Evolutionary conservation across 139 green algal species (phyloP), one percentile per base, ranked within the genome.

Genomic region (Coelastrella sp.): DNA sequence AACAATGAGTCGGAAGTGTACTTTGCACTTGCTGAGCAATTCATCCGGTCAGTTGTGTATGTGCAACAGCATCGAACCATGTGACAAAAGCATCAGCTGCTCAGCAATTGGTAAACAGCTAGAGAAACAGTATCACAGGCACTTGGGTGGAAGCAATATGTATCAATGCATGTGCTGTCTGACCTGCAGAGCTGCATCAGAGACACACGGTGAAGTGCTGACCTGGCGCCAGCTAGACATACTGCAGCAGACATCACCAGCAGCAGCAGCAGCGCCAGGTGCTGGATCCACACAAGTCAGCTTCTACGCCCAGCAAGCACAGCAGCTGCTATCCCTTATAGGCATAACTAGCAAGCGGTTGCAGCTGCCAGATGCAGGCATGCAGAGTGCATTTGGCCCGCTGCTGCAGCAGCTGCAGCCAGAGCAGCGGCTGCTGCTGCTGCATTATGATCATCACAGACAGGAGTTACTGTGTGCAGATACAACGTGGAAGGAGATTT

Each of bases 381-480:
- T 47, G 32, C 32, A 47, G 32, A 47, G 32, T 65, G 68, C 83
- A 77, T 80, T 61, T 7, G 20, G 5, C 4, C 68, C 82, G 4
- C 47, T 80, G 66, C 83, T 88, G 66, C 23, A 20, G 3, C 68
- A 80, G 68, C 66, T 88, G 83, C 83, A 88, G 68, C 83, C 83
- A 8, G 54, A 68, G 68, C 83, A 88, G 83, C 83, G 83, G 17
- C 54, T 88, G 83, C 68, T 88, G 83, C 83, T 88, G 83, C 16
- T 88, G 32, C 83, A 88, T 56, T 73, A 88, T 71, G 83, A 88
- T 23, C 20, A 88, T 17, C n/a, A 8, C 14, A 59, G 56, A 16
- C 19, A 88, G 83, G 68, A 88, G 83, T 23, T 88, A 17, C 47
- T 81, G 11, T n/a, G 58, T 23, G 83, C 68, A 56, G 83, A 5